phyloP scores from a whole-genome alignment of 208 protist species.

The Herpetomonas tarakana region DNA sequence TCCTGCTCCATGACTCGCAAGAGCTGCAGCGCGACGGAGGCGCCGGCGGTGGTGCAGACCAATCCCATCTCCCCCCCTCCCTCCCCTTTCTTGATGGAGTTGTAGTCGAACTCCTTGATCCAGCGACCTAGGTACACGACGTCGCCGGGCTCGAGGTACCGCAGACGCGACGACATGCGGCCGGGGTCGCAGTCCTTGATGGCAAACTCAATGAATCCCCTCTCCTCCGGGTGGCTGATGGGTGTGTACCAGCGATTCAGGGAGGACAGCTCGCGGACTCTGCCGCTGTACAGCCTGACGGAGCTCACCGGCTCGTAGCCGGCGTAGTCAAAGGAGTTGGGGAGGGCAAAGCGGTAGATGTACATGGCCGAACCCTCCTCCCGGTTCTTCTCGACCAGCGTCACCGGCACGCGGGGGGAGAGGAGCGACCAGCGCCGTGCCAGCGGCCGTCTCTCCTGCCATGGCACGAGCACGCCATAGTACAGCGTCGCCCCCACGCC shows the following conservation, averaged over 20 bases:
- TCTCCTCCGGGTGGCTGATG: slow-evolving; percentile 73
- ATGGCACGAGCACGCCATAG: slow-evolving; percentile 30
- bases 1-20: slow-evolving; percentile 71
- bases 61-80: slow-evolving; percentile 49
- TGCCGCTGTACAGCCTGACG: slow-evolving; percentile 53
- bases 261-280: slow-evolving; percentile 42
- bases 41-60: slow-evolving; percentile 71
- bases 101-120: slow-evolving; percentile 84
- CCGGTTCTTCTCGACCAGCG: slow-evolving; percentile 59
- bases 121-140: slow-evolving; percentile 78
- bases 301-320: slow-evolving; percentile 86
- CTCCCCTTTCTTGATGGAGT: slow-evolving; percentile 16
- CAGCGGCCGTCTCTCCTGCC: slow-evolving; percentile 59
- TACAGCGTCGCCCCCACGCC: slow-evolving; percentile 44
- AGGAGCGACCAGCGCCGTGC: slow-evolving; percentile 66
- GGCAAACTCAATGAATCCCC: slow-evolving; percentile 82
- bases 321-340: slow-evolving; percentile 82
- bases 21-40: slow-evolving; percentile 79
- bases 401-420: slow-evolving; percentile 59
- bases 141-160: slow-evolving; percentile 67
- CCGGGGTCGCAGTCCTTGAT: slow-evolving; percentile 79
- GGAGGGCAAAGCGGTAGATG: slow-evolving; percentile 72
- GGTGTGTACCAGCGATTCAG: slow-evolving; percentile 84
- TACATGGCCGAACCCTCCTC: slow-evolving; percentile 59
- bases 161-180: slow-evolving; percentile 72